Evolutionary conservation across 2,329 filamentous ascomycete species (phyloP).

Genomic region (Epichloe uncinata): DNA sequence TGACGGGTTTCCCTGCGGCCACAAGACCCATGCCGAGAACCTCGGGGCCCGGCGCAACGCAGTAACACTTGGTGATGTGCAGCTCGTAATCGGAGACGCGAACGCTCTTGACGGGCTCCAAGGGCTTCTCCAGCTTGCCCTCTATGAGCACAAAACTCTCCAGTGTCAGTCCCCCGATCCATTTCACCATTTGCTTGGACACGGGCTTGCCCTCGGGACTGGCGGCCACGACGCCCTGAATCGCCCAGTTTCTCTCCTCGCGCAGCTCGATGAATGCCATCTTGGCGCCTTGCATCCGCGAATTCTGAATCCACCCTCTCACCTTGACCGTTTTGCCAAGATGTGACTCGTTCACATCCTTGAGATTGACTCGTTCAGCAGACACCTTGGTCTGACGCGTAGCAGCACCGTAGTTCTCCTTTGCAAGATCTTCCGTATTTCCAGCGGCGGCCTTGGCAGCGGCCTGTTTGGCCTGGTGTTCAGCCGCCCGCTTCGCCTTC

Average conservation of each 20-base stretch:
- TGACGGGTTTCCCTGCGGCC: constrained; percentile 39
- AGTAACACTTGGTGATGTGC: constrained; percentile 74
- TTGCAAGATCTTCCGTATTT: constrained; percentile 53
- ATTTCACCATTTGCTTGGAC: constrained; percentile 80
- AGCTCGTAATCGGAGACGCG: constrained; percentile 70
- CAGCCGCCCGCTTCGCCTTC: constrained; percentile 61
- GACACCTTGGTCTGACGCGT: constrained; percentile 44
- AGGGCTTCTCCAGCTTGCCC: constrained; percentile 65
- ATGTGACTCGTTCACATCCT: constrained; percentile 48
- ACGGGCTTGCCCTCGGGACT: constrained; percentile 49
- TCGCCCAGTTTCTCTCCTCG: constrained; percentile 54
- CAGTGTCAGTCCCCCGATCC: constrained; percentile 59
- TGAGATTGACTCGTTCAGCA: constrained; percentile 45
- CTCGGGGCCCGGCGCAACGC: constrained; percentile 51
- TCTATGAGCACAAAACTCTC: constrained; percentile 78
- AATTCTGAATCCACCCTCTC: constrained; percentile 43
- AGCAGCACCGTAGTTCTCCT: constrained; percentile 53
- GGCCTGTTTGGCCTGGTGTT: constrained; percentile 59
- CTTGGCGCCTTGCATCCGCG: constrained; percentile 40
- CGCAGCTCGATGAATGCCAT: constrained; percentile 76
- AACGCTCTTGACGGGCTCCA: constrained; percentile 80
- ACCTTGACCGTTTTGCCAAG: constrained; percentile 61
- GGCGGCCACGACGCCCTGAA: constrained; percentile 64
- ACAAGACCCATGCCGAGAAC: constrained; percentile 45
- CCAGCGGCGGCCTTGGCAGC: constrained; percentile 52